A percentile compares a stretch with the other conserved stretches of the same genome.
Evolutionary conservation across 1,284 basidiomycete species (phyloP).

Genomic region (Boletus smithii): DNA sequence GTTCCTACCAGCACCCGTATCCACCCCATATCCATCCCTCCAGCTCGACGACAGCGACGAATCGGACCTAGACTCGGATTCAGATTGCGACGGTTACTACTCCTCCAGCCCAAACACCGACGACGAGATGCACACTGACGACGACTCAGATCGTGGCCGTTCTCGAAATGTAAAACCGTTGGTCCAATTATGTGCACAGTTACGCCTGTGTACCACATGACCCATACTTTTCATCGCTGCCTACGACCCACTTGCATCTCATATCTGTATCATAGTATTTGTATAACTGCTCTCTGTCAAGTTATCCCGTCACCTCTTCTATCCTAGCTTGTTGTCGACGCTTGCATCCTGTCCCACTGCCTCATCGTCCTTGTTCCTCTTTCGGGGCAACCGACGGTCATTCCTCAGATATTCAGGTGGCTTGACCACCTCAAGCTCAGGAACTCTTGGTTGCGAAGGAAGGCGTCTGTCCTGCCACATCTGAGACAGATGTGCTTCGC

Average conservation of each 20-base stretch:
- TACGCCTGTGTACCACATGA: constrained; percentile 17
- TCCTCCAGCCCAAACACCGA: no score
- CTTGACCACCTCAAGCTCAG: constrained; percentile 19
- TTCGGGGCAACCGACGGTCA: constrained; percentile 32
- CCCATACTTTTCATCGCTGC: background rate
- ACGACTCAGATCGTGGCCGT: constrained; percentile 25
- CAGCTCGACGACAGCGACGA: constrained; percentile 27
- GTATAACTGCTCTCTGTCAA: no score
- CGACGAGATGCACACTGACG: constrained; percentile 20
- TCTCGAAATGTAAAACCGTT: constrained; percentile 21
- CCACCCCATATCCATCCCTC: background rate
- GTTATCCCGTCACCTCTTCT: no score
- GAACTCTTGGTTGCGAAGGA: constrained; percentile 21
- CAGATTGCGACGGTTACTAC: constrained; percentile 27
- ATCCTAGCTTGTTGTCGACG: no score
- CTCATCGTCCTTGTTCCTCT: constrained; percentile 8
- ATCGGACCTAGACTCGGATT: constrained; percentile 19
- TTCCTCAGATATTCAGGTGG: constrained; percentile 33
- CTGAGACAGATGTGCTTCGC: constrained; percentile 11
- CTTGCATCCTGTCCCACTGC: no score
- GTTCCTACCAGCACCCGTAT: constrained; percentile 42
- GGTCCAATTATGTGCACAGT: constrained; percentile 16
- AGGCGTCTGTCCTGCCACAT: constrained; percentile 29
- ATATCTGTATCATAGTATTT: no score
- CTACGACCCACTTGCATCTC: no score